A percentile compares a stretch with the other conserved stretches of the same genome.
Evolutionary conservation across 2,329 filamentous ascomycete genomes (phyloP).

Genomic region (Nemania sp.): DNA sequence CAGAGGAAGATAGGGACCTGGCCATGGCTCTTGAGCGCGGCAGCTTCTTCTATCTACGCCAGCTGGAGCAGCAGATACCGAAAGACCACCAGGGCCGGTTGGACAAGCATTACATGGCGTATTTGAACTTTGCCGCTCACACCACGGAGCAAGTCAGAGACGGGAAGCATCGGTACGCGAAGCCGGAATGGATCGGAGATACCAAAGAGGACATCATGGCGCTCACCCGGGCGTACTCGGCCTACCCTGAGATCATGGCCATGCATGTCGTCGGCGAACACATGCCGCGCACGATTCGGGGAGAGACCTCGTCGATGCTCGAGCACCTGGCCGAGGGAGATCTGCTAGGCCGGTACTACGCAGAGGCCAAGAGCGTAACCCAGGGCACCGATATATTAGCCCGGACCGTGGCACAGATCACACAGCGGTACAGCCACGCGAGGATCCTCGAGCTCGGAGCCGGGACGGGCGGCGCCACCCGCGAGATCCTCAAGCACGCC

Average conservation of each 20-base stretch:
- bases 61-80: too few relatives aligned
- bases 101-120: neutral
- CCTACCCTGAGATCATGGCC: neutral
- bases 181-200: neutral
- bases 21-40: too few relatives aligned
- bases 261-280: neutral
- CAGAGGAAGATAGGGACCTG: too few relatives aligned
- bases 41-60: too few relatives aligned
- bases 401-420: constrained; percentile 41
- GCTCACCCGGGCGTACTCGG: neutral
- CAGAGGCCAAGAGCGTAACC: neutral
- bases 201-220: neutral
- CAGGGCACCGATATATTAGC: constrained; percentile 17
- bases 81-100: too few relatives aligned
- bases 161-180: neutral
- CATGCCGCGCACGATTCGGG: neutral
- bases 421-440: constrained; percentile 36
- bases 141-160: neutral
- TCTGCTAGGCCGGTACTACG: neutral
- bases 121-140: neutral
- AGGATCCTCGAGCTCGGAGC: constrained; percentile 42
- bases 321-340: neutral
- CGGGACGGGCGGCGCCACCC: constrained; percentile 21
- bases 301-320: neutral
- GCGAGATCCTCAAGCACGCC: neutral